phyloP scores from a whole-genome alignment of 495 filamentous ascomycete species.

The Polyplosphaeria fusca region DNA sequence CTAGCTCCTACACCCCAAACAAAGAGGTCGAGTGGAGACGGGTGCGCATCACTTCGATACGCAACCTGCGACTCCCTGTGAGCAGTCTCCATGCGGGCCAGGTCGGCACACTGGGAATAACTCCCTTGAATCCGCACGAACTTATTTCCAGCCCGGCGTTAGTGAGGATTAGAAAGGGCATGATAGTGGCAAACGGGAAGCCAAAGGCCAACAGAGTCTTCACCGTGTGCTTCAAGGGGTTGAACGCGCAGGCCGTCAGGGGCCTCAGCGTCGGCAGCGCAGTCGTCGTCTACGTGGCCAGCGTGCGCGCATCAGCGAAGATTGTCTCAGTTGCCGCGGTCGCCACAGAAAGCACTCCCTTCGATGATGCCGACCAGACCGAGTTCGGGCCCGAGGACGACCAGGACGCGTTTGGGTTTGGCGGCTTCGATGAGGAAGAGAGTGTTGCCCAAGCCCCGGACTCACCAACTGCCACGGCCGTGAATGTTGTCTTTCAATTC shows the following conservation, averaged over 20 bases:
- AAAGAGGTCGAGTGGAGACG: constrained; percentile 62
- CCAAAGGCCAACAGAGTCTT: constrained; percentile 55
- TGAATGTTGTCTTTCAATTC: constrained; percentile 73
- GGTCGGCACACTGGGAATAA: constrained; percentile 84
- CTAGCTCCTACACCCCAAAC: constrained; percentile 39
- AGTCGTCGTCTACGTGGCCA: constrained; percentile 80
- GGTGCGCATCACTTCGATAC: constrained; percentile 77
- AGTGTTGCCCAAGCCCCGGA: constrained; percentile 16
- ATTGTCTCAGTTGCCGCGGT: constrained; percentile 55
- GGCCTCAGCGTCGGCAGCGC: constrained; percentile 54
- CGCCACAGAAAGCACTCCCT: constrained; percentile 10
- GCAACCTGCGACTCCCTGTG: constrained; percentile 82
- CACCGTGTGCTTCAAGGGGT: constrained; percentile 42
- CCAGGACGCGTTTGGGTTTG: constrained; percentile 41
- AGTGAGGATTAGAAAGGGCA: constrained; percentile 71
- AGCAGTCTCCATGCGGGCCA: constrained; percentile 72
- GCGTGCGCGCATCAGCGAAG: constrained; percentile 75
- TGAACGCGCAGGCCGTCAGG: constrained; percentile 18
- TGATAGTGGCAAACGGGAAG: constrained; percentile 64
- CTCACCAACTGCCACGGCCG: constrained; percentile 12
- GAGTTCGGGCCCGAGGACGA: constrained; percentile 55
- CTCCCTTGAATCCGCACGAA: constrained; percentile 49
- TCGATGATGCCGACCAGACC: constrained; percentile 30
- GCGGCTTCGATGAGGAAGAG: constrained; percentile 36
- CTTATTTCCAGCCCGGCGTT: constrained; percentile 39